Percentiles rank a stretch among this genome's conserved stretches.
These are phyloP conservation scores for Lactifluus piperatus DNA, from an alignment of 768 basidiomycete genomes.

Conservation along the genomic window DNA sequence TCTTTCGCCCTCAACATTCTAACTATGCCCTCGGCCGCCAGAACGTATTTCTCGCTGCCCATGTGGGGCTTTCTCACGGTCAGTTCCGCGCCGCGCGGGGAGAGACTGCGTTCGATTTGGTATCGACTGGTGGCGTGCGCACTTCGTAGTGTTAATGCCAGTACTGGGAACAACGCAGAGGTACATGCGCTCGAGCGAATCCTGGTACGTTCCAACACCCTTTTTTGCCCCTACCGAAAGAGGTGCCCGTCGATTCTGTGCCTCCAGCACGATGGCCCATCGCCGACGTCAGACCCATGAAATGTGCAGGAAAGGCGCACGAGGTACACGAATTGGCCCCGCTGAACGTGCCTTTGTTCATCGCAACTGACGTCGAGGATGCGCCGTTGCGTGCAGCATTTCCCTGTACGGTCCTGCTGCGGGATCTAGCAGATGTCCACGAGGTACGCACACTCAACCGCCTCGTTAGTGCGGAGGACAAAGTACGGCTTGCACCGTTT, in stretches of 20 bases:
- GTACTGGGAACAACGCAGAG: not conserved
- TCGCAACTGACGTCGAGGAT: slow-evolving; percentile 50
- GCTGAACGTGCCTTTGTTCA: slow-evolving; percentile 54
- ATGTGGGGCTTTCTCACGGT: slow-evolving; percentile 65
- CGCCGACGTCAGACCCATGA: not conserved
- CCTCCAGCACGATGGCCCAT: slow-evolving; percentile 14
- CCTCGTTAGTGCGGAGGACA: slow-evolving; percentile 37
- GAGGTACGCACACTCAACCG: slow-evolving; percentile 17
- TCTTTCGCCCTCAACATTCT: no score
- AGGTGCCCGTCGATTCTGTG: slow-evolving; percentile 20
- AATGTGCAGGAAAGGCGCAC: slow-evolving; percentile 37
- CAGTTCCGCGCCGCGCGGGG: slow-evolving; percentile 39
- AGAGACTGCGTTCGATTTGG: slow-evolving; percentile 42
- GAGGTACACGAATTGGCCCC: slow-evolving; percentile 24
- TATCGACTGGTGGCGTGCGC: slow-evolving; percentile 44
- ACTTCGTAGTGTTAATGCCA: slow-evolving; percentile 28
- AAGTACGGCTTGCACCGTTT: slow-evolving; percentile 36
- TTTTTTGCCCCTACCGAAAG: slow-evolving; percentile 23
- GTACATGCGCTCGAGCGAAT: slow-evolving; percentile 8
- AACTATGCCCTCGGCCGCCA: slow-evolving; percentile 32
- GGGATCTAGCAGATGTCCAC: slow-evolving; percentile 26
- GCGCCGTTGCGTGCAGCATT: slow-evolving; percentile 45
- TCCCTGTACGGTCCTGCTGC: slow-evolving; percentile 54
- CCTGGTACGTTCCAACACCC: slow-evolving; percentile 9
- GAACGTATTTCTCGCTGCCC: slow-evolving; percentile 46